These are phyloP conservation scores for Schizochytrium sp. DNA, from an alignment of 108 stramenopile species.

Conservation along the genomic window DNA sequence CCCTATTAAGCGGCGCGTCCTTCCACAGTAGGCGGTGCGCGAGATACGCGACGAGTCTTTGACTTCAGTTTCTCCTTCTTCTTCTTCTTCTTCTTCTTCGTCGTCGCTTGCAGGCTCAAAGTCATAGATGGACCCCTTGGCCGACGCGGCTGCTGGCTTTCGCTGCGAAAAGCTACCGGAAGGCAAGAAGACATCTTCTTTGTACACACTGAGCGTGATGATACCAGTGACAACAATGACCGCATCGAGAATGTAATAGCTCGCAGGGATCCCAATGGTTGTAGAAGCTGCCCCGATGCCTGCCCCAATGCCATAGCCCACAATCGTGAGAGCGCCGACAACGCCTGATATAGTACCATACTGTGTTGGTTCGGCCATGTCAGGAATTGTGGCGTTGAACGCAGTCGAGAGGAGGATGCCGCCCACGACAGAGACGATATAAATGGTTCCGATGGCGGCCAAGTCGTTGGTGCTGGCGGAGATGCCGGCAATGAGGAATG, in stretches of 20 bases:
- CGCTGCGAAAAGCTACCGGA: not conserved
- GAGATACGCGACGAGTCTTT: not conserved
- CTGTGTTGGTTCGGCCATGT: not conserved
- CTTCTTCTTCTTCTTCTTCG: not conserved
- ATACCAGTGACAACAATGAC: not conserved
- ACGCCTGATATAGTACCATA: not conserved
- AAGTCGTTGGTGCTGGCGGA: not conserved
- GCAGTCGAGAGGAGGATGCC: not conserved
- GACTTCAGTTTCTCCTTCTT: not conserved
- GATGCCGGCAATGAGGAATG: not conserved
- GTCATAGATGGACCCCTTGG: not conserved
- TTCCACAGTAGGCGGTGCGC: not conserved
- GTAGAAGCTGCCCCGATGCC: not conserved
- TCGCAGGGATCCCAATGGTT: not conserved
- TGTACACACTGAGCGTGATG: not conserved
- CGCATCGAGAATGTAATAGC: not conserved
- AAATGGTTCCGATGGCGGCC: not conserved
- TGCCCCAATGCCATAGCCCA: not conserved
- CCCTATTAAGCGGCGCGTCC: not conserved
- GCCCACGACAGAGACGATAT: not conserved
- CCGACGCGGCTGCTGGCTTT: no score
- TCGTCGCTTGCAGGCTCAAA: not conserved
- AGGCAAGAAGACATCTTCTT: not conserved
- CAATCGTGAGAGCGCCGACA: not conserved
- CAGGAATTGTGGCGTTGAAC: not conserved